Evolutionary conservation across 2,329 filamentous ascomycete species (phyloP).

Genomic region (Achaetomium macrosporum): DNA sequence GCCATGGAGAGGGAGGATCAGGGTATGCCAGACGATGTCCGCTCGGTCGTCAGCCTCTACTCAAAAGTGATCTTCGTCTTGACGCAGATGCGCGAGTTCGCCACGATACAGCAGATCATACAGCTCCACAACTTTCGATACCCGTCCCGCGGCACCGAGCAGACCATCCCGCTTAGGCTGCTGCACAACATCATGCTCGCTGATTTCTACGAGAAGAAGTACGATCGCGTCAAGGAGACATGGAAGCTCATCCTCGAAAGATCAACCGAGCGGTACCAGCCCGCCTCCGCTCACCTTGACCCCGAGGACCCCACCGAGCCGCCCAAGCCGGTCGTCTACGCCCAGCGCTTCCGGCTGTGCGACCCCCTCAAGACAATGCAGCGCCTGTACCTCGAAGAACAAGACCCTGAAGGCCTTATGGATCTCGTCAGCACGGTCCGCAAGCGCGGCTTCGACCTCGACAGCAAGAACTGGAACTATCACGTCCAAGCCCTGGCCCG

Average conservation of each 20-base stretch:
- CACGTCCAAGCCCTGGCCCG: conserved; percentile 63
- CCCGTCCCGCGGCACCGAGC: conserved; percentile 30
- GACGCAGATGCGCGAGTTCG: conserved; percentile 34
- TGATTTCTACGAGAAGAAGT: conserved; percentile 51
- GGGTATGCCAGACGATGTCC: conserved; percentile 8
- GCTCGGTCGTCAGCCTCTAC: conserved; percentile 31
- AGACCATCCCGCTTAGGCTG: conserved; percentile 51
- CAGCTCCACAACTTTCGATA: conserved; percentile 49
- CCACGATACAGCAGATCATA: conserved; percentile 39
- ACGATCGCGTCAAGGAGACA: conserved; percentile 55
- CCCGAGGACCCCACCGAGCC: not conserved
- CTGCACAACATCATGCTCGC: conserved; percentile 63
- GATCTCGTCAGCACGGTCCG: conserved; percentile 51
- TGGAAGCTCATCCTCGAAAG: conserved; percentile 59
- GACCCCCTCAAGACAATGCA: conserved; percentile 46
- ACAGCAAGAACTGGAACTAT: conserved; percentile 74
- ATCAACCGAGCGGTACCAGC: conserved; percentile 39
- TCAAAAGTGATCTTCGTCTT: conserved; percentile 38
- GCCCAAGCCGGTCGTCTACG: conserved; percentile 34
- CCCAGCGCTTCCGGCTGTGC: conserved; percentile 49
- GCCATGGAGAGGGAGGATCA: conserved; percentile 24
- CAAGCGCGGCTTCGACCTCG: conserved; percentile 63
- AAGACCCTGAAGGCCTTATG: conserved; percentile 43
- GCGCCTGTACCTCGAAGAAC: conserved; percentile 36
- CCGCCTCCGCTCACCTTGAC: conserved; percentile 5